Percentiles rank a stretch among this genome's conserved stretches.
Conservation (phyloP, 2,329 filamentous ascomycete species). For the Ceratocystis huliohia region DNA sequence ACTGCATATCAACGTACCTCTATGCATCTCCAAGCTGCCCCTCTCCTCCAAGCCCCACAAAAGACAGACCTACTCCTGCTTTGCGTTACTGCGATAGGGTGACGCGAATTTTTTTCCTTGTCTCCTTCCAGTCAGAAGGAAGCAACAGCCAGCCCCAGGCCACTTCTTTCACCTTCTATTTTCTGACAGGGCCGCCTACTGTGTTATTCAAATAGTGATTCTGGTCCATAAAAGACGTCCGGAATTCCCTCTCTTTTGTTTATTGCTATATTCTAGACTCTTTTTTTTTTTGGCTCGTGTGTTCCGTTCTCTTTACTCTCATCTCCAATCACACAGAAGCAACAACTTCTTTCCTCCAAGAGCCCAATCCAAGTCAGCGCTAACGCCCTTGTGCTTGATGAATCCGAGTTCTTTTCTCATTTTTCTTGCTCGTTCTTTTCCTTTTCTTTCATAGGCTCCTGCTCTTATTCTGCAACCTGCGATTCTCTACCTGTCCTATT, state of each 20-base stretch:
- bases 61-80: neutral
- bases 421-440: neutral
- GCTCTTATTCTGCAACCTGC: neutral
- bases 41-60: neutral
- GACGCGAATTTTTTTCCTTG: neutral
- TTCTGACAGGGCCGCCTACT: conserved; percentile 5
- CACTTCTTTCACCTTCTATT: conserved; percentile 1
- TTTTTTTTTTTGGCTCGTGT: neutral
- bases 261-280: neutral
- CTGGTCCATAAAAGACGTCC: conserved; percentile 10
- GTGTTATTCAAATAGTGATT: conserved; percentile 1
- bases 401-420: neutral
- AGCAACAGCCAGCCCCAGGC: neutral
- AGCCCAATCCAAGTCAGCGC: neutral
- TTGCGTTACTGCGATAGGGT: neutral
- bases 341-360: neutral
- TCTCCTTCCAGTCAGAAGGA: neutral
- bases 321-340: neutral
- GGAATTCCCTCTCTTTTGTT: conserved; percentile 9
- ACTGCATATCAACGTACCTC: neutral
- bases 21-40: neutral
- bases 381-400: neutral
- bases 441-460: neutral
- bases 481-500: neutral
- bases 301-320: neutral